phyloP scores from a whole-genome alignment of 116 monocot species.

The Trichopus zeylanicus region DNA sequence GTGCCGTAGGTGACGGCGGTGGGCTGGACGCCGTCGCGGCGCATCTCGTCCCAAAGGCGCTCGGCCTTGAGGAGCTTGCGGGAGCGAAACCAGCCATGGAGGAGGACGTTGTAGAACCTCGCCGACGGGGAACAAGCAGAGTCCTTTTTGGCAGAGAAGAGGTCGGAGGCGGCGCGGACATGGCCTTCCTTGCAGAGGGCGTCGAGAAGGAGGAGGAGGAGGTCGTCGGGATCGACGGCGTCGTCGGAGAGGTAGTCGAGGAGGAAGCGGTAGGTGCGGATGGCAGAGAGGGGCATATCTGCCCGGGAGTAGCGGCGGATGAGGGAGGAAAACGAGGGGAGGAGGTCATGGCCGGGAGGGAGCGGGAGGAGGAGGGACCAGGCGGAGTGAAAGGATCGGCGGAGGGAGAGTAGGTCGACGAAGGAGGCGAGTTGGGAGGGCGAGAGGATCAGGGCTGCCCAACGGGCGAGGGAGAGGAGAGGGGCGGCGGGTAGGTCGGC shows the following conservation, averaged over 20 bases:
- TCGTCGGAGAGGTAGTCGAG: constrained; percentile 6
- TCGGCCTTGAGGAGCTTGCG: constrained; percentile 36
- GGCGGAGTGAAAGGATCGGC: constrained; percentile 40
- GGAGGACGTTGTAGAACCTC: constrained; percentile 53
- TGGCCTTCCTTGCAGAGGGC: constrained; percentile 79
- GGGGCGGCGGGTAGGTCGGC: constrained; percentile 9
- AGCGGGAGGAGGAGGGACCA: constrained; percentile 54
- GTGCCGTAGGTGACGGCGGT: constrained; percentile 70
- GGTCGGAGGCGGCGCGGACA: constrained; percentile 31
- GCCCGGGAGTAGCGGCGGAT: constrained; percentile 62
- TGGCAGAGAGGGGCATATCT: constrained; percentile 35
- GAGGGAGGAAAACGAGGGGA: constrained; percentile 38
- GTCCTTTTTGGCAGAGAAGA: constrained; percentile 10
- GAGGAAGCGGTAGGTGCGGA: constrained; percentile 45
- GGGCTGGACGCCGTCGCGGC: constrained; percentile 19
- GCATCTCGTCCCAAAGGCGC: constrained; percentile 55
- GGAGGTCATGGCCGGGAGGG: constrained; percentile 12
- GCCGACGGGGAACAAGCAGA: constrained; percentile 14
- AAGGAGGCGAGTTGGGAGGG: constrained; percentile 23
- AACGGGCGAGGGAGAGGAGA: constrained; percentile 25
- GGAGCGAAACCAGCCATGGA: constrained; percentile 83
- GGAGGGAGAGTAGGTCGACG: constrained; percentile 35
- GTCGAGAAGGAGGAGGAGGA: constrained; percentile 49
- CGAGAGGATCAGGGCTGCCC: constrained; percentile 17
- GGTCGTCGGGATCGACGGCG: neutral